Base-by-base conservation (phyloP, 306 rosid genomes). In the Crataegus laevigata region DNA sequence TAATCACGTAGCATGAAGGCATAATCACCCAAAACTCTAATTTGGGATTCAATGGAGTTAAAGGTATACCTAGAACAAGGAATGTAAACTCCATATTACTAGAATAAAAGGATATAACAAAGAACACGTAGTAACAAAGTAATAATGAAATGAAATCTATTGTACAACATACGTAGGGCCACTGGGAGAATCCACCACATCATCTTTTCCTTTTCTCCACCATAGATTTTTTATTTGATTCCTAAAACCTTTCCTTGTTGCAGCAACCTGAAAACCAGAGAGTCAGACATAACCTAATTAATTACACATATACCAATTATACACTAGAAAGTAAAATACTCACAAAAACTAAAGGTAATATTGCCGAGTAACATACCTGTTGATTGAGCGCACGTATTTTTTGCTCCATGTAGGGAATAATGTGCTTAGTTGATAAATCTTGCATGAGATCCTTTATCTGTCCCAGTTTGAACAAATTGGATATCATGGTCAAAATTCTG, bases 191-290 rank as follows among this genome's bases (percentile, higher is more conserved):
- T 96, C 99, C 64, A 78, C 88, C 54, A 78, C 61, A 36, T 96
- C 99, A 22, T 92, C 99, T 88, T 94, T 96, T 83, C 99, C 99
- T 86, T 96, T 96, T 82, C 99, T 90, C 99, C 99, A 96, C 99
- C 99, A 96, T 82, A 96, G 81, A 82, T 88, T 96, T 84, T 96
- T 96, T 51, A 96, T 83, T 87, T 96, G 99, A 87, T 96, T 96
- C 84, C 78, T 89, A 72, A 96, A 86, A 79, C 99, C 99, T 81
- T 90, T 96, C 74, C 99, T 89, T 26, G 98, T 85, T 34, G 98
- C 96, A 69, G 98, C 83, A 81, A 96, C 98, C 99, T 96, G 88
- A 69, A 66, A 36, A 63, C 43, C 68, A 72, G 30, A 66, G 57
- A 73, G 72, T 59, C 57, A 81, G 50, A 85, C 65, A 77, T 28